A percentile compares a stretch with the other conserved stretches of the same genome.
Conservation (phyloP, 768 basidiomycete species). For the Boletus reticuloceps region DNA sequence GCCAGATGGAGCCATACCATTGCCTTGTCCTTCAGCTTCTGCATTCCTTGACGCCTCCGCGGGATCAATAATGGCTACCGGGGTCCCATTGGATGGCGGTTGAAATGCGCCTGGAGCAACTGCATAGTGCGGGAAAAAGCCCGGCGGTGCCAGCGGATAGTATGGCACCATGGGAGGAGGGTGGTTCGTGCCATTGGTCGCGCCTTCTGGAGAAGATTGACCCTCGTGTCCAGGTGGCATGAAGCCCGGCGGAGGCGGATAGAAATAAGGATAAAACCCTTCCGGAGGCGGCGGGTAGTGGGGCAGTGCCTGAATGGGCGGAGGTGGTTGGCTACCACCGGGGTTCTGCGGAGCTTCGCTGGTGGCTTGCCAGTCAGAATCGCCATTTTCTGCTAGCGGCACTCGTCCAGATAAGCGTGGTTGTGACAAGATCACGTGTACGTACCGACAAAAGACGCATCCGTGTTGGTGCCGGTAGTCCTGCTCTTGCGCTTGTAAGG, state of each 20-base stretch:
- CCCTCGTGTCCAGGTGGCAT: slow-evolving; percentile 38
- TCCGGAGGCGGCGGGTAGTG: slow-evolving; percentile 39
- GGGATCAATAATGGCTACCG: slow-evolving; percentile 26
- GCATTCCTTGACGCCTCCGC: slow-evolving; percentile 24
- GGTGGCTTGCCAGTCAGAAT: slow-evolving; percentile 34
- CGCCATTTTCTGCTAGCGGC: slow-evolving; percentile 20
- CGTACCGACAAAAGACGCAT: slow-evolving; percentile 23
- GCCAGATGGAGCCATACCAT: slow-evolving; percentile 16
- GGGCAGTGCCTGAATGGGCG: slow-evolving; percentile 26
- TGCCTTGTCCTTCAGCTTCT: slow-evolving; percentile 15
- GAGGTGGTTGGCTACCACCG: slow-evolving; percentile 18
- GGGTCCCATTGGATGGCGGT: slow-evolving; percentile 27
- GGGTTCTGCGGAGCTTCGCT: slow-evolving; percentile 20
- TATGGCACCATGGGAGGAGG: slow-evolving; percentile 34
- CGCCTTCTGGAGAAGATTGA: slow-evolving; percentile 31
- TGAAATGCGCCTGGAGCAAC: slow-evolving; percentile 31
- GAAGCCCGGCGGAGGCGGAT: slow-evolving; percentile 42
- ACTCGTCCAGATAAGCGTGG: slow-evolving; percentile 13
- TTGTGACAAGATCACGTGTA: slow-evolving; percentile 3
- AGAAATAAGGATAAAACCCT: slow-evolving; percentile 44
- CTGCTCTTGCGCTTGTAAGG: slow-evolving; percentile 56
- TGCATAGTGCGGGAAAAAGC: slow-evolving; percentile 39
- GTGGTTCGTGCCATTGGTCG: slow-evolving; percentile 28
- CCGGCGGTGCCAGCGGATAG: slow-evolving; percentile 38
- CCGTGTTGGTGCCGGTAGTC: slow-evolving; percentile 16